Evolutionary conservation across 306 rosid genomes (phyloP).

Genomic region (Canavalia gladiata): DNA sequence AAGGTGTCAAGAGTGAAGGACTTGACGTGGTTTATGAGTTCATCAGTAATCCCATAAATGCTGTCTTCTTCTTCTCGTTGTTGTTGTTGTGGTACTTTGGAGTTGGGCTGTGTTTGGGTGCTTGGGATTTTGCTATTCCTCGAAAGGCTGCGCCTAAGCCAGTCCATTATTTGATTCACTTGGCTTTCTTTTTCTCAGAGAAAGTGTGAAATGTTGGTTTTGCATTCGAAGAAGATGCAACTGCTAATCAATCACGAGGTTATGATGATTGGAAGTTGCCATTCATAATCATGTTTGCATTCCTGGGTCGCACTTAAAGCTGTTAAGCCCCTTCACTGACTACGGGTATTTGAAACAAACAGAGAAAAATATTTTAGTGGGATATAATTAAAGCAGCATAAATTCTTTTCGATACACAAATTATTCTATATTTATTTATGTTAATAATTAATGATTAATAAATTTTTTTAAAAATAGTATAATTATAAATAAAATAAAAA

Average conservation of each 20-base stretch:
- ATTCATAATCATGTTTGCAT: too few relatives aligned
- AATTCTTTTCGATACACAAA: too few relatives aligned
- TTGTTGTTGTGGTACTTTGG: slow-evolving; percentile 35
- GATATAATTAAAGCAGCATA: too few relatives aligned
- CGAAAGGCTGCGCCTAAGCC: slow-evolving; percentile 71
- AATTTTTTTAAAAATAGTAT: too few relatives aligned
- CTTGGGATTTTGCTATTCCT: slow-evolving; percentile 46
- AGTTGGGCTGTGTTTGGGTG: slow-evolving; percentile 44
- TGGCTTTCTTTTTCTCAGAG: too few relatives aligned
- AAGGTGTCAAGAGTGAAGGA: slow-evolving; percentile 83
- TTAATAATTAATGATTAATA: too few relatives aligned
- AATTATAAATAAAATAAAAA: too few relatives aligned
- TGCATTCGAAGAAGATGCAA: background rate
- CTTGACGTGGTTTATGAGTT: slow-evolving; percentile 66
- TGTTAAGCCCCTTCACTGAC: too few relatives aligned
- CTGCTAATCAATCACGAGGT: background rate
- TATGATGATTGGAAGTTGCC: background rate
- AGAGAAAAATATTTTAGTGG: too few relatives aligned
- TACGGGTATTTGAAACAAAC: too few relatives aligned
- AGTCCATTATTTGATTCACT: slow-evolving; percentile 56
- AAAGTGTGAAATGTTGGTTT: background rate
- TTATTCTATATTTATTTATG: too few relatives aligned
- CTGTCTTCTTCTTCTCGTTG: background rate
- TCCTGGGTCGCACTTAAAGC: too few relatives aligned
- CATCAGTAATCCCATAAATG: slow-evolving; percentile 67